phyloP scores from a whole-genome alignment of 2,329 filamentous ascomycete species.

The Cytospora leucostoma region DNA sequence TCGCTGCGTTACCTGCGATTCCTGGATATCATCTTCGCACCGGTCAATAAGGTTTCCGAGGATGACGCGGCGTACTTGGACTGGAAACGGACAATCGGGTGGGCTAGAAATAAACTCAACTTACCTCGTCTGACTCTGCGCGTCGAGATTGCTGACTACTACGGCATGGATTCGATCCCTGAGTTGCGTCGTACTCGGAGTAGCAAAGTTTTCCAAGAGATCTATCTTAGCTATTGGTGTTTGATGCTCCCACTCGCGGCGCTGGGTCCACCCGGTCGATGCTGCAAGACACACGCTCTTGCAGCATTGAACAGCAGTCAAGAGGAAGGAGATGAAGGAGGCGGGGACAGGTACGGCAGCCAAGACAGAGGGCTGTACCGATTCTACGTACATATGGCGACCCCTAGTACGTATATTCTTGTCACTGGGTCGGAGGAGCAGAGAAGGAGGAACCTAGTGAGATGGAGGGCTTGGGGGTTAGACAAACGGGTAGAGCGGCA shows the following conservation, averaged over 20 bases:
- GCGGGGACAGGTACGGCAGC: not conserved
- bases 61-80: not conserved
- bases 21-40: not conserved
- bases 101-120: no score
- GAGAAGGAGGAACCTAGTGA: not conserved
- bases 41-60: not conserved
- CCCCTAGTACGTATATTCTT: not conserved
- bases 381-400: not conserved
- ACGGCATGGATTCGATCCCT: no score
- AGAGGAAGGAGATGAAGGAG: not conserved
- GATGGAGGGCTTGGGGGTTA: not conserved
- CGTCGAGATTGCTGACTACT: no score
- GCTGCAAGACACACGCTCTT: not conserved
- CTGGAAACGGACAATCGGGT: not conserved
- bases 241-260: not conserved
- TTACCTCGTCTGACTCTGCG: no score
- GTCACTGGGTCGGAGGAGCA: no score
- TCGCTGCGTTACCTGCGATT: not conserved
- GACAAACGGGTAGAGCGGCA: not conserved
- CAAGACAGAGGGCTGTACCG: not conserved
- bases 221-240: not conserved
- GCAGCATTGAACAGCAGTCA: not conserved
- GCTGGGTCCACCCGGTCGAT: not conserved
- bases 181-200: no score
- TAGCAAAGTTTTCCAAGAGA: no score